Evolutionary conservation across 371 early-diverging fungal genomes (phyloP).

Genomic region (Polyrhizophydium stewartii): DNA sequence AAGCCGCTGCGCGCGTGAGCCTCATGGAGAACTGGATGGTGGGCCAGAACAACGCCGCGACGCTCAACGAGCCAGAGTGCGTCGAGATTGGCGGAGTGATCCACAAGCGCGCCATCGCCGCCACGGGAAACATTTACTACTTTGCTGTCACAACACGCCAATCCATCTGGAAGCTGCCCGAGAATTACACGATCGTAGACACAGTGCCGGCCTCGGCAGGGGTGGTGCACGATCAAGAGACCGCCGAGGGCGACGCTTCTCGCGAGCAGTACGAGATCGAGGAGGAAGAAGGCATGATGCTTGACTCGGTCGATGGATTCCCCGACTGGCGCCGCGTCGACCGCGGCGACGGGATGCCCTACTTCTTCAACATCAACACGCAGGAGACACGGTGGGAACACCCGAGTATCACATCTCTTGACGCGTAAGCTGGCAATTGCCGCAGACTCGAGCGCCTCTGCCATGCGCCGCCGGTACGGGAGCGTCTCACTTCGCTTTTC

Average conservation of each 20-base stretch:
- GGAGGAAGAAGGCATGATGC: conserved; percentile 2
- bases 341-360: conserved; percentile 24
- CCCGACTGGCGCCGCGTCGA: conserved; percentile 40
- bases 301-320: conserved; percentile 21
- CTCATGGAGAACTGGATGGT: not conserved
- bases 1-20: not conserved
- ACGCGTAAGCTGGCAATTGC: no score
- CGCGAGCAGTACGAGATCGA: not conserved
- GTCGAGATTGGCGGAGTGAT: conserved; percentile 32
- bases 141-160: conserved; percentile 28
- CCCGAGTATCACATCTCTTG: no score
- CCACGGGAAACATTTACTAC: conserved; percentile 37
- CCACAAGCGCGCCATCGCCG: conserved; percentile 35
- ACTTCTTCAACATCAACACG: conserved; percentile 35
- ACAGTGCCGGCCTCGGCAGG: not conserved
- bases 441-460: no score
- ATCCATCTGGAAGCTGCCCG: conserved; percentile 37
- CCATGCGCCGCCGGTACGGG: no score
- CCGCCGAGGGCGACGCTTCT: not conserved
- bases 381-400: conserved; percentile 34
- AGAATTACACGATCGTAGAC: conserved; percentile 13
- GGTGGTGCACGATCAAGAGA: not conserved
- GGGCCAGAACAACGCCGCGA: not conserved
- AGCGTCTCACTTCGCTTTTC: no score
- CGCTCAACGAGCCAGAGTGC: conserved; percentile 29